Evolutionary conservation across 495 filamentous ascomycete genomes (phyloP).

Genomic region (Xylona heveae): DNA sequence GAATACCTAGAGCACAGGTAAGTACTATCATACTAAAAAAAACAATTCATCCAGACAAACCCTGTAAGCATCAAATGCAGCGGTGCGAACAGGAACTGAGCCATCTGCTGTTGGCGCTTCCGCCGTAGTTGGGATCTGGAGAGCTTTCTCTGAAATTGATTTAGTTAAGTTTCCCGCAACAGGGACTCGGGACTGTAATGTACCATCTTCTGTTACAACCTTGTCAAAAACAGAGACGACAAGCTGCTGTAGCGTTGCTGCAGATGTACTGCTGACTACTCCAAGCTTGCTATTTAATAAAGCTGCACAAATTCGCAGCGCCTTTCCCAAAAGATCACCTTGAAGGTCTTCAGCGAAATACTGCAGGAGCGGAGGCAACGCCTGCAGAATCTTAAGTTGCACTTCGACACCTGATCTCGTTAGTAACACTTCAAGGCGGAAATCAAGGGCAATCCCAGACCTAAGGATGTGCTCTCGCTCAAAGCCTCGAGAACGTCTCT

Average conservation of each 20-base stretch:
- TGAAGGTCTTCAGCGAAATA: slow-evolving; percentile 70
- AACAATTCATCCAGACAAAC: slow-evolving; percentile 16
- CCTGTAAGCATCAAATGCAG: slow-evolving; percentile 70
- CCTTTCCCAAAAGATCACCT: slow-evolving; percentile 57
- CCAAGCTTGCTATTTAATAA: slow-evolving; percentile 76
- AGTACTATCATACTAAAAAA: neutral
- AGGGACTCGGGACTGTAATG: slow-evolving; percentile 6
- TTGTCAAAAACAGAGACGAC: slow-evolving; percentile 86
- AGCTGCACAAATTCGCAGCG: slow-evolving; percentile 75
- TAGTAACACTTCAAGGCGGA: neutral
- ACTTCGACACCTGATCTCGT: slow-evolving; percentile 50
- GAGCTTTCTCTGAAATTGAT: slow-evolving; percentile 17
- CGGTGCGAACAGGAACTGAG: slow-evolving; percentile 39
- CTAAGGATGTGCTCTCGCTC: slow-evolving; percentile 50
- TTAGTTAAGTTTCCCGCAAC: slow-evolving; percentile 1
- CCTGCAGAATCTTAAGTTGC: slow-evolving; percentile 88
- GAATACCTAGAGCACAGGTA: slow-evolving; percentile 34
- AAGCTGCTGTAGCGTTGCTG: slow-evolving; percentile 85
- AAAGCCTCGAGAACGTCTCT: slow-evolving; percentile 73
- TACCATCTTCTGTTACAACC: slow-evolving; percentile 63
- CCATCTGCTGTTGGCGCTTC: slow-evolving; percentile 44
- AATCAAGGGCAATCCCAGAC: slow-evolving; percentile 15
- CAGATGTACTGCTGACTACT: slow-evolving; percentile 84
- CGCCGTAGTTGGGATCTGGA: slow-evolving; percentile 27
- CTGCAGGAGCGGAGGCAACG: slow-evolving; percentile 74